Evolutionary conservation across 306 rosid genomes (phyloP), one percentile per base, ranked within the genome.

Genomic region (Pterocarpus macrocarpus): DNA sequence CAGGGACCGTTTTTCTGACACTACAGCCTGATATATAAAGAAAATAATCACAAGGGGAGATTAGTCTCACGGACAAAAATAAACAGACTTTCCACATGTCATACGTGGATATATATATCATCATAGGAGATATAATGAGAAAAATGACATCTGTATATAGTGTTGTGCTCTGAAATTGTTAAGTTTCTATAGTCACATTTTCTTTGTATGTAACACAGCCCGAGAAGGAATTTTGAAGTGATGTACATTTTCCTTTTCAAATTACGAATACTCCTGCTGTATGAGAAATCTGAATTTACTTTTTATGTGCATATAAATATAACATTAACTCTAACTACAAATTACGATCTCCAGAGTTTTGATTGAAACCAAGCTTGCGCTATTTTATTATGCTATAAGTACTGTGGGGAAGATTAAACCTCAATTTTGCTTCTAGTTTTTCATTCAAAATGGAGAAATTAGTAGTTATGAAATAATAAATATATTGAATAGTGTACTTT

Each of bases 1-100:
- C 14, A 13, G 69, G 78, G 80, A 28, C 35, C 47, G 30, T 45
- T 35, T 53, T 53, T 7, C 75, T 7, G 13, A 43, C n/a, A n/a
- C 17, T 41, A 5, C 28, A 0, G 10, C 32, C 44, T 14, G 16
- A 17, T 33, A 71, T 49, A 56, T 22, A 22, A 22, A 22, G 28
- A 39, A 58, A 17, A 69, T 1, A 47, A 12, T 47, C 7, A 16
- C 61, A 55, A 16, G 4, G 8, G 28, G 61, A 55, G 32, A 5
- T 55, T 55, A 55, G 28, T 55, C 53, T 47, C 30, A 5, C 28
- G 28, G 28, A 53, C 59, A 53, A 53, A n/a, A 53, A 14, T 11
- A 50, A 14, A 13, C 56, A 50, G 15, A 13, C 16, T 50, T 13
- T 14, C 56, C 56, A 11, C 16, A 14, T 4, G 12, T 50, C 10